Evolutionary conservation across 2,329 filamentous ascomycete genomes (phyloP).

Genomic region (Beauveria rudraprayagi): DNA sequence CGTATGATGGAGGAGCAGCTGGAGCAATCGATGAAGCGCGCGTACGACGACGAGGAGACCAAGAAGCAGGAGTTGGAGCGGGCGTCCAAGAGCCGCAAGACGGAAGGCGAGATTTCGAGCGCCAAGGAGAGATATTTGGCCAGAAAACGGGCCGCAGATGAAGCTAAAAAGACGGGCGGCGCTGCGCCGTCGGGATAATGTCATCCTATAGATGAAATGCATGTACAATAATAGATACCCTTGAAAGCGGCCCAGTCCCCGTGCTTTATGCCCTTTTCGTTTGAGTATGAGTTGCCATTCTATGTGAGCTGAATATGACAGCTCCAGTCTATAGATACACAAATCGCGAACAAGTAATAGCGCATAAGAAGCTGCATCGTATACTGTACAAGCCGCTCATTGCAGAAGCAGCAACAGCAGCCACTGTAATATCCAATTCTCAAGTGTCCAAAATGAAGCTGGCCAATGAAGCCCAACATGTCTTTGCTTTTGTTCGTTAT

Average conservation of each 20-base stretch:
- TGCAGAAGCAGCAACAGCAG: not conserved
- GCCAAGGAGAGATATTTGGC: constrained; percentile 75
- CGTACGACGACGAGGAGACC: constrained; percentile 59
- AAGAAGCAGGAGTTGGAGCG: constrained; percentile 56
- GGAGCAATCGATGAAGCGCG: constrained; percentile 63
- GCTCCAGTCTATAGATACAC: constrained; percentile 4
- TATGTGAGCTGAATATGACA: not conserved
- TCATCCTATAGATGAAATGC: not conserved
- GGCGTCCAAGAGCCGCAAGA: constrained; percentile 69
- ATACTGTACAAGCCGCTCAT: constrained; percentile 2
- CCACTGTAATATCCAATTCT: not conserved
- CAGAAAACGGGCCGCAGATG: constrained; percentile 65
- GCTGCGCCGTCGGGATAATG: constrained; percentile 18
- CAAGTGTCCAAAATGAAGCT: not conserved
- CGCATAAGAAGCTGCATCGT: not conserved
- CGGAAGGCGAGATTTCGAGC: constrained; percentile 64
- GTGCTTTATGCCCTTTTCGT: not conserved
- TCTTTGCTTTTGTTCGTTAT: not conserved
- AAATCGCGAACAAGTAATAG: not conserved
- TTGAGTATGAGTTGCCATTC: not conserved
- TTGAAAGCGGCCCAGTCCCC: constrained; percentile 1
- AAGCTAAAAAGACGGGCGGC: constrained; percentile 48
- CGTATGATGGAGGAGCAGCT: constrained; percentile 74
- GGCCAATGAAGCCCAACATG: not conserved
- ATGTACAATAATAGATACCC: constrained; percentile 22